These are phyloP conservation scores for Calycina marina DNA, from an alignment of 2,329 filamentous ascomycete species.

Conservation along the genomic window DNA sequence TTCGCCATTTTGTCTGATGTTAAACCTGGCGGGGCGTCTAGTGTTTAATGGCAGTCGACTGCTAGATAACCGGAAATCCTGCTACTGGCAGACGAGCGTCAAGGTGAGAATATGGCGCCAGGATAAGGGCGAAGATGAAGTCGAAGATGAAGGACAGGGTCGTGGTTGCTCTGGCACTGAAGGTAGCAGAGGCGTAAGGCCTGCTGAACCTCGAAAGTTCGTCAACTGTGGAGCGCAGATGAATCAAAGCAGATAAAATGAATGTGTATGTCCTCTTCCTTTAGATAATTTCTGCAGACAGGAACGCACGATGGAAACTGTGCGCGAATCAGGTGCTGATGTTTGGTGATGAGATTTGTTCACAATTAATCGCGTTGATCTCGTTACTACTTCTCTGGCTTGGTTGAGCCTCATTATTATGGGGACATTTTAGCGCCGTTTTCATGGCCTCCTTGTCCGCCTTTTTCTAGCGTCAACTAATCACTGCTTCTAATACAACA, in stretches of 20 bases:
- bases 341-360: slow-evolving; percentile 7
- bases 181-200: slow-evolving; percentile 21
- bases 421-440: too few species aligned
- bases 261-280: slow-evolving; percentile 19
- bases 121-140: slow-evolving; percentile 9
- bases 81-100: slow-evolving; percentile 5
- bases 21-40: slow-evolving; percentile 6
- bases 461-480: too few species aligned
- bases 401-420: too few species aligned
- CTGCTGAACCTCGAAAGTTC: slow-evolving; percentile 11
- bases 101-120: slow-evolving; percentile 6
- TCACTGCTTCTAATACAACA: too few species aligned
- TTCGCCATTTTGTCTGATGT: slow-evolving; percentile 61
- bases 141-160: slow-evolving; percentile 5
- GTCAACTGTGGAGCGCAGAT: slow-evolving; percentile 14
- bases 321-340: slow-evolving; percentile 20
- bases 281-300: slow-evolving; percentile 18
- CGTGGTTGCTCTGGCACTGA: slow-evolving; percentile 19
- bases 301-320: slow-evolving; percentile 22
- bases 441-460: too few species aligned
- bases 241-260: slow-evolving; percentile 13
- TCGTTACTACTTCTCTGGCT: too few species aligned
- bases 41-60: slow-evolving; percentile 8
- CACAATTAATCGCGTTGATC: too few species aligned
- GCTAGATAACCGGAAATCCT: slow-evolving; percentile 14